Base-by-base conservation (phyloP, 805 yeast species). In the Candida adriatica region DNA sequence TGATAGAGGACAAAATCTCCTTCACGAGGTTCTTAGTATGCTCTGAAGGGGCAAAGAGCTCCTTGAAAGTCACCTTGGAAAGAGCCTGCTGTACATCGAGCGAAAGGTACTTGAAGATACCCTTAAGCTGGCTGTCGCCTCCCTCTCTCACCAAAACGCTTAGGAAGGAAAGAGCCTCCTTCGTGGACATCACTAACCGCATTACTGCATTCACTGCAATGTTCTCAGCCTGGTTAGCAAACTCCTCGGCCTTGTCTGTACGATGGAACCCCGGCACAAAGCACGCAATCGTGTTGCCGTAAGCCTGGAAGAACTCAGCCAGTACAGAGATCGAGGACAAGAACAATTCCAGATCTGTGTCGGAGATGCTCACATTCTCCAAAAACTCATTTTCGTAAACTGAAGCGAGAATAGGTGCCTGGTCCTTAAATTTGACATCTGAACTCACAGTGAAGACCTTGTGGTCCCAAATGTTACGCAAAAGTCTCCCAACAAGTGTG, bases 121-220 rank as follows among this genome's bases (percentile, higher is more conserved):
- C 85, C 36, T 69, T 73, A 38, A 83, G 46, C 20, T 32, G 25
- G 17, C 38, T 37, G 21, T 41, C 45, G 30, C 58, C 73, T 59
- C 58, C 70, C 51, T 87, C 95, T 45, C 86, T 94, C 39, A 79
- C 67, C 36, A 92, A 62, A 7, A 90, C 82, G 58, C 81, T 72
- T 41, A 92, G 62, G 53, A 92, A 92, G 2, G 96, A 86, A 19
- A 90, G 64, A 0, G 95, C 95, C 58, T 92, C 97, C 45, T 85
- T 84, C 57, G 86, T 75, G 6, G 85, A 76, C 33, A 72, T 74
- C 34, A 88, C 68, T 8, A 88, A 70, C 47, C 82, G 78, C 27
- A 84, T 65, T 23, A 92, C 60, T 0, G 96, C 76, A 17, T 78
- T 76, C 42, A 90, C 73, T 6, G 95, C 95, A 48, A 86, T 77